Evolutionary conservation across 257 asterid genomes (phyloP), one percentile per base, ranked within the genome.

Genomic region (Echites panduratus): DNA sequence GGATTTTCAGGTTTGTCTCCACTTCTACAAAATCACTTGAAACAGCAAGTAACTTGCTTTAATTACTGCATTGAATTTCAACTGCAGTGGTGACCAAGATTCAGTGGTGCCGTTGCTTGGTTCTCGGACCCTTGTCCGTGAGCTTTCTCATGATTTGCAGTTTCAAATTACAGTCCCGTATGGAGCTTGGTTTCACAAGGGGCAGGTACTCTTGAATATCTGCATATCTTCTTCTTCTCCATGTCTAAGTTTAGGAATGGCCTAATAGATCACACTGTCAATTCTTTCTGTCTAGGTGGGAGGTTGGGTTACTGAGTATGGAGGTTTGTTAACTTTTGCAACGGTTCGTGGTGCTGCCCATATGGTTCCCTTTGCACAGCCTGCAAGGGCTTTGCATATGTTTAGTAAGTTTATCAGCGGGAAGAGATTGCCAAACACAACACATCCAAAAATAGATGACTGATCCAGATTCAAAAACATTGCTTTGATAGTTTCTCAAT

Each of bases 291-390:
- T 20, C 9, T 26, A 93, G 98, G 97, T 94, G 58, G 99, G 97
- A 79, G 99, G 99, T 16, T 94, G 96, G 96, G 85, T 78, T n/a
- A 94, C 92, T 0, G 97, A 94, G 79, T 94, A 94, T 74, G 99
- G 97, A 41, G 85, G 87, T 47, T 4, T 86, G 82, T 77, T 94
- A 49, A 91, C 97, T 6, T 94, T 94, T 68, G 97, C 97, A 1
- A 94, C 99, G 0, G 97, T 91, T 4, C 85, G 99, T 75, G 97
- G 99, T 41, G 99, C 97, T 49, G 90, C 99, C 72, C 99, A 94
- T 80, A 94, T 94, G 99, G 99, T 94, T 29, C 99, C 99, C 0
- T 91, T 78, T 73, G 88, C 99, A 47, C 97, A 94, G 91, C 99
- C 97, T 5, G 79, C 93, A 5, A 88, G 99, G 82, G 99, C 99